Percentiles rank a stretch among this genome's conserved stretches.
Conservation (phyloP, 2,329 filamentous ascomycete genomes). For the Xylaria hypoxylon region DNA sequence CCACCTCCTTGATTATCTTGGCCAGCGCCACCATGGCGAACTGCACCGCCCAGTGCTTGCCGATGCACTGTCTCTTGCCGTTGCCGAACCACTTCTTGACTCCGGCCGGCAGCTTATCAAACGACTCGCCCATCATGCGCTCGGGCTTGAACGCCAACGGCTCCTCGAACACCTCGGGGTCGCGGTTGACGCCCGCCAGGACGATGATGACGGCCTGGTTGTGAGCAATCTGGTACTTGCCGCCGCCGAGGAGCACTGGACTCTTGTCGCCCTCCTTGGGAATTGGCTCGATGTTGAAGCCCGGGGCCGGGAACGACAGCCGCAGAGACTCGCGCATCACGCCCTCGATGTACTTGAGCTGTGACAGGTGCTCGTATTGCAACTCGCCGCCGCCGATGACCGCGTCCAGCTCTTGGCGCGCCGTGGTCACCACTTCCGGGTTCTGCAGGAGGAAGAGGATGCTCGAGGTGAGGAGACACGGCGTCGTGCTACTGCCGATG, state of each 20-base stretch:
- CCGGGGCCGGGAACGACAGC: slow-evolving; percentile 64
- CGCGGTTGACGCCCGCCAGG: slow-evolving; percentile 62
- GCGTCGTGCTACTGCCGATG: slow-evolving; percentile 65
- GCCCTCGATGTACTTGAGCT: slow-evolving; percentile 66
- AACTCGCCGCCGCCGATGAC: slow-evolving; percentile 62
- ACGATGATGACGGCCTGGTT: slow-evolving; percentile 63
- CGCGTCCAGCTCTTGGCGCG: slow-evolving; percentile 65
- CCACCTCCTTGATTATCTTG: slow-evolving; percentile 58
- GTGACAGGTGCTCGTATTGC: slow-evolving; percentile 60
- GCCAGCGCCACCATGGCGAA: slow-evolving; percentile 58
- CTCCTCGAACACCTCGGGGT: slow-evolving; percentile 61
- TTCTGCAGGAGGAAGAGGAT: slow-evolving; percentile 66
- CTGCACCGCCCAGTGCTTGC: slow-evolving; percentile 62
- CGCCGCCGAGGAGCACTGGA: slow-evolving; percentile 60
- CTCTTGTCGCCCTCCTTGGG: slow-evolving; percentile 54
- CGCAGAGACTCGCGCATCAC: slow-evolving; percentile 67
- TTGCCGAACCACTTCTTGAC: slow-evolving; percentile 65
- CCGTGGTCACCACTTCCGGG: slow-evolving; percentile 59
- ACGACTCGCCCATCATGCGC: slow-evolving; percentile 61
- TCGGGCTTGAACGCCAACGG: slow-evolving; percentile 60
- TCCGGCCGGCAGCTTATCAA: slow-evolving; percentile 57
- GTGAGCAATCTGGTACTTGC: slow-evolving; percentile 62
- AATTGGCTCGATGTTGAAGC: slow-evolving; percentile 65
- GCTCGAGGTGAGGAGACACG: slow-evolving; percentile 57
- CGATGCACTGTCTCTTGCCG: slow-evolving; percentile 64